Base-by-base conservation (phyloP, 495 filamentous ascomycete genomes). In the Aspergillus sparsus region DNA sequence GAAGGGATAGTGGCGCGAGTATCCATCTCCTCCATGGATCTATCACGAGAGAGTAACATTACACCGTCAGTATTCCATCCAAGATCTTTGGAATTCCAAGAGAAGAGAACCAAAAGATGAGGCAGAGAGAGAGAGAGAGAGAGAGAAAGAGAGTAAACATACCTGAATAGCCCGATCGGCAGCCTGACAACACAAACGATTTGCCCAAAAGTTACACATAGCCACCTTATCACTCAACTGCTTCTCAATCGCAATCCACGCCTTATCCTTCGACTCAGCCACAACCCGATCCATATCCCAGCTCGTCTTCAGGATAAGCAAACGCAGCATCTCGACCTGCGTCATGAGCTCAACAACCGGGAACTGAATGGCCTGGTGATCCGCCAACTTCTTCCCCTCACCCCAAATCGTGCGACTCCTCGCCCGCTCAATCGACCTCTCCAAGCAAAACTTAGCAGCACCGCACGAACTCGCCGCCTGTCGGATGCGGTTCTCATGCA, bases 201-300 rank as follows among this genome's bases (percentile, higher is more conserved):
- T 85, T 1, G 79, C 84, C 79, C 82, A 86, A 67, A 84, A 87
- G 65, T 85, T 86, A 66, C 83, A 86, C 84, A 87, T 86, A 54
- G 70, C 74, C 11, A 87, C 81, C 62, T 83, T 79, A 61, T 83
- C 81, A 18, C 80, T 80, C 8, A 87, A 66, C 49, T 71, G 69
- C 55, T 69, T 70, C 72, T 85, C 83, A 53, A 86, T 83, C 18
- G 78, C 77, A 32, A 76, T 60, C 71, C 70, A 73, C 8, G 70
- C 66, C 21, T 45, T 63, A 10, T 62, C 50, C 45, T 57, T 56
- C 11, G 34, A 9, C 36, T 64, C 53, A 32, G 77, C 72, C 53
- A 74, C 73, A 62, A 85, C 76, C 18, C 70, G 58, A 63, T 87
- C 84, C 83, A 86, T 87, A 45, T 82, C 74, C 58, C 77, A 70